Evolutionary conservation across 495 filamentous ascomycete species (phyloP).

Genomic region (Penicillium diatomitis): DNA sequence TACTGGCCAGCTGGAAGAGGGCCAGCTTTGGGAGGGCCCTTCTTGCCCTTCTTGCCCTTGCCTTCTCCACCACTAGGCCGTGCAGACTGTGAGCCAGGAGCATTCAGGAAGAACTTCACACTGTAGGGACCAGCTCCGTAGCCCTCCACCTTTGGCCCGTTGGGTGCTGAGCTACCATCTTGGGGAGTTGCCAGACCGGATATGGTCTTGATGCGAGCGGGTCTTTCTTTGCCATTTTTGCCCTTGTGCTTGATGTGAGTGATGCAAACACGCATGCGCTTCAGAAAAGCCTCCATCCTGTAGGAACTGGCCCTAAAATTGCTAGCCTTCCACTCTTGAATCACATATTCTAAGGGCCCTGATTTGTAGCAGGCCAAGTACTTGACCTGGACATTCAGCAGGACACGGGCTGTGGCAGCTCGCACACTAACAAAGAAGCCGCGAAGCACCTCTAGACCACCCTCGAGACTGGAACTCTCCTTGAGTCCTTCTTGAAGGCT

Average conservation of each 20-base stretch:
- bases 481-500: conserved; percentile 11
- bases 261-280: conserved; percentile 31
- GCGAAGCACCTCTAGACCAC: conserved; percentile 43
- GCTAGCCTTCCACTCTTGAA: conserved; percentile 9
- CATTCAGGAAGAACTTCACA: conserved; percentile 35
- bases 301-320: not conserved
- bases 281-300: conserved; percentile 35
- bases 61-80: not conserved
- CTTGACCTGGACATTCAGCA: conserved; percentile 51
- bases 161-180: conserved; percentile 25
- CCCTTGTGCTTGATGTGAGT: conserved; percentile 30
- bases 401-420: conserved; percentile 50
- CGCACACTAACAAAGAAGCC: conserved; percentile 63
- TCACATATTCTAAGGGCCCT: conserved; percentile 19
- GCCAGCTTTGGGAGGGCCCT: conserved; percentile 20
- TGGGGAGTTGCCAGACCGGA: conserved; percentile 30
- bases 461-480: conserved; percentile 25
- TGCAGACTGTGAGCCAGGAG: not conserved
- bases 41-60: conserved; percentile 27
- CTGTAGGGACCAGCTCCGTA: conserved; percentile 35
- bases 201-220: conserved; percentile 35
- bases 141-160: conserved; percentile 23
- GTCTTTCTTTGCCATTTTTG: conserved; percentile 23
- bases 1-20: conserved; percentile 30
- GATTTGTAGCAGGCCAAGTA: conserved; percentile 32